Evolutionary conservation across 345 rosid species (phyloP), one percentile per base, ranked within the genome.

Genomic region (Abelmoschus esculentus): DNA sequence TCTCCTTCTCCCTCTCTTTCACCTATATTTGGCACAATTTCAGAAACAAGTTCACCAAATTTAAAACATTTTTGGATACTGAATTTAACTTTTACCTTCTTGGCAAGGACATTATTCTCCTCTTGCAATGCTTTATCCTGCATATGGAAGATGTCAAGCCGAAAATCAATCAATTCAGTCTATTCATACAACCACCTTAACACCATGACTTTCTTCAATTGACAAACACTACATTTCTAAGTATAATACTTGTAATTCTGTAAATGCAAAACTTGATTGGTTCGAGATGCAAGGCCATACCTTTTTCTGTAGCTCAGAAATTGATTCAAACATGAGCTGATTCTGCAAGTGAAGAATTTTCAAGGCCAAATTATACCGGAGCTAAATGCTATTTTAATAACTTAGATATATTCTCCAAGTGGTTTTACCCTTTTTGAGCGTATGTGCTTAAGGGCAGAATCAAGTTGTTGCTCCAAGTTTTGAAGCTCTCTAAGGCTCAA

Each of bases 281-380:
- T 36, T 36, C 40, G 1, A 36, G 40, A 36, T 40, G 6, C 18
- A 4, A 32, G 18, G 49, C 3, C 17, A n/a, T 64, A 93, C 98
- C 92, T 86, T 89, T 78, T 82, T 90, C 83, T 90, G 98, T 67
- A 93, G 93, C 72, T 87, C 86, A 9, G 92, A 75, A 62, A 90
- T 87, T 73, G 96, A 85, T 73, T 90, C 93, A 70, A 72, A 77
- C 96, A 93, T 90, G 77, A 87, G 70, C 15, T 66, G 70, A 8
- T 66, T 66, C 70, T 66, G 70, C 18, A 29, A 47, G 57, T 66
- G 57, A 46, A 66, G 29, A 19, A 66, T 47, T 46, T 46, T 14
- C 22, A 66, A 63, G 14, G 8, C 6, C 15, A 47, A 29, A 34
- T 66, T 29, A 66, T 19, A 11, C 31, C 67, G 18, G 18, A 11